Evolutionary conservation across 2,329 filamentous ascomycete species (phyloP), one percentile per base, ranked within the genome.

Genomic region (Alternaria rosae): DNA sequence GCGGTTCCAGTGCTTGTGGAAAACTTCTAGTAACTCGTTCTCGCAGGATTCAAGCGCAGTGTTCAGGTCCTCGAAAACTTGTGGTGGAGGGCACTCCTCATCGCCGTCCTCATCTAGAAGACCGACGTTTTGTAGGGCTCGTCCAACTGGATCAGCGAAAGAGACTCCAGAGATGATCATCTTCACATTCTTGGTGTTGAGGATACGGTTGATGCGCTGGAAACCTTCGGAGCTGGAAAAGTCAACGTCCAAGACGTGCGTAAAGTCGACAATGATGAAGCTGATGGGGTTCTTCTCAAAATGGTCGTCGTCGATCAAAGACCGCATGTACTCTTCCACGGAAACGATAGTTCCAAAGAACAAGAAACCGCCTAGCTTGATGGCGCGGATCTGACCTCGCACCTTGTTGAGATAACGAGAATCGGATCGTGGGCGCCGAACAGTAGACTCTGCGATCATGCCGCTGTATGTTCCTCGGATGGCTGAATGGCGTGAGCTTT

Each of bases 311-410:
- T 94, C 90, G 48, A 98, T 89, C 30, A 98, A 82, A 5, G 85
- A 88, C 21, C 94, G 88, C 64, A 98, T 94, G 66, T 91, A 91
- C 65, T 92, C 91, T 78, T 99, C 95, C 0, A 99, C 94, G 50
- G 92, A 93, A 55, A 97, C 94, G 67, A 99, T 97, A 3, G 94
- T 98, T 15, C 95, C 95, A 70, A 99, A 99, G 84, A 99, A 99
- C n/a, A 99, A 87, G 74, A 94, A 98, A 0, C 95, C 94, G 0
- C 92, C 91, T 15, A 99, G 86, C 78, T 98, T 98, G 73, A 97
- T 91, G 52, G 98, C 89, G 61, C 92, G 91, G 32, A 96, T 95
- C 76, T 99, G 95, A 30, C 88, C 87, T 4, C 94, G 94, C 15
- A 95, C 94, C 67, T 94, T 87, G 63, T 90, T 89, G 5, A 99